Conservation (phyloP, 768 basidiomycete genomes). For the Saitozyma podzolica region DNA sequence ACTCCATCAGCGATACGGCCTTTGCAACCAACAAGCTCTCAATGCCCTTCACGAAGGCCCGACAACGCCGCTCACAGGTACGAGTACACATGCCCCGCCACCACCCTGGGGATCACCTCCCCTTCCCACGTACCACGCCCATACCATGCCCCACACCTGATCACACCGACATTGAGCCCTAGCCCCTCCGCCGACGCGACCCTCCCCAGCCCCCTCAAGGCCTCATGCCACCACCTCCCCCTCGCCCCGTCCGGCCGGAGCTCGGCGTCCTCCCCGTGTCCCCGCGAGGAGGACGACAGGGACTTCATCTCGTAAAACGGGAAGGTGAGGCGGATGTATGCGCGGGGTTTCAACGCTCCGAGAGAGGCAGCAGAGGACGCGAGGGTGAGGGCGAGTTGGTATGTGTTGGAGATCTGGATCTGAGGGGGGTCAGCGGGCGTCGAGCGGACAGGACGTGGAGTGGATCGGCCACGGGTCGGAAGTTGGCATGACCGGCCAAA, state of each 20-base stretch:
- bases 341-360: slow-evolving; percentile 15
- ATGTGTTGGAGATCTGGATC: slow-evolving; percentile 47
- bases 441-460: background rate
- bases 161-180: slow-evolving; percentile 37
- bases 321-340: slow-evolving; percentile 45
- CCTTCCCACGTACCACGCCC: slow-evolving; percentile 43
- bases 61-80: slow-evolving; percentile 45
- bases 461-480: too few species aligned
- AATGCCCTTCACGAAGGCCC: too few species aligned
- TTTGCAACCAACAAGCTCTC: too few species aligned
- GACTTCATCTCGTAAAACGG: slow-evolving; percentile 51
- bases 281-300: slow-evolving; percentile 31
- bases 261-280: slow-evolving; percentile 33
- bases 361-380: slow-evolving; percentile 39
- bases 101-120: slow-evolving; percentile 39
- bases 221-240: slow-evolving; percentile 51
- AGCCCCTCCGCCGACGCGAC: slow-evolving; percentile 15
- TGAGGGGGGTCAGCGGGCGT: slow-evolving; percentile 4
- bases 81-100: slow-evolving; percentile 45
- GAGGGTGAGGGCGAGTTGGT: slow-evolving; percentile 37
- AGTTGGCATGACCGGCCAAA: too few species aligned
- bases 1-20: too few species aligned
- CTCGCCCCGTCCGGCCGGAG: slow-evolving; percentile 42
- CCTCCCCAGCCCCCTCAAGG: slow-evolving; percentile 33
- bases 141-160: slow-evolving; percentile 44